These are phyloP conservation scores for Santalum album DNA, from an alignment of 164 flowering plant genomes.

Conservation along the genomic window DNA sequence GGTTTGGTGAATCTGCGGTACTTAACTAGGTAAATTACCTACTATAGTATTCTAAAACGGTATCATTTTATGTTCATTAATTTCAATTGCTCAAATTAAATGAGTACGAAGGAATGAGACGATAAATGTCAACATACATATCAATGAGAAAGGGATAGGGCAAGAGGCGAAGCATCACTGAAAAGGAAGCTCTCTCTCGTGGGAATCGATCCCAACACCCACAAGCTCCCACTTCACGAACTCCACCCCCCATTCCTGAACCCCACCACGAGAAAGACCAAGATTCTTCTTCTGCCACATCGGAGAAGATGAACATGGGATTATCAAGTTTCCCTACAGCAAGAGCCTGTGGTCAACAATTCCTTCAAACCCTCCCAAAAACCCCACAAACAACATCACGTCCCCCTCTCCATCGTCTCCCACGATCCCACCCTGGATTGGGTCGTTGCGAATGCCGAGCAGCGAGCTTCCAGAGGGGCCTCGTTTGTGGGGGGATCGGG, in stretches of 20 bases:
- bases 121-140: too few relatives aligned
- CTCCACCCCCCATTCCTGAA: slow-evolving; percentile 65
- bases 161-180: slow-evolving; percentile 96
- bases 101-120: too few relatives aligned
- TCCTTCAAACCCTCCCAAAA: too few relatives aligned
- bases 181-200: slow-evolving; percentile 92
- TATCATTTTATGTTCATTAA: too few relatives aligned
- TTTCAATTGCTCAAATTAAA: too few relatives aligned
- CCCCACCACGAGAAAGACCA: slow-evolving; percentile 41
- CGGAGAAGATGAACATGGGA: slow-evolving; percentile 65
- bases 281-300: slow-evolving; percentile 13
- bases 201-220: slow-evolving; percentile 98
- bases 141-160: too few relatives aligned
- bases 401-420: slow-evolving; percentile 3
- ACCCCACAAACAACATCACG: too few relatives aligned
- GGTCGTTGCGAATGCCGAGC: slow-evolving; percentile 38
- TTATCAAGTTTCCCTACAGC: slow-evolving; percentile 72
- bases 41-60: too few relatives aligned
- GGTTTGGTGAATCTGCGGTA: too few relatives aligned
- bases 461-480: slow-evolving; percentile 73
- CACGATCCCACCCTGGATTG: slow-evolving; percentile 20
- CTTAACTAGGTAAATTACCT: too few relatives aligned
- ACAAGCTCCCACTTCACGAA: slow-evolving; percentile 97
- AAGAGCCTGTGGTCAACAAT: too few relatives aligned
- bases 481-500: slow-evolving; percentile 50